These are phyloP conservation scores for Zostera marina DNA, from an alignment of 116 monocot genomes.

Conservation along the genomic window DNA sequence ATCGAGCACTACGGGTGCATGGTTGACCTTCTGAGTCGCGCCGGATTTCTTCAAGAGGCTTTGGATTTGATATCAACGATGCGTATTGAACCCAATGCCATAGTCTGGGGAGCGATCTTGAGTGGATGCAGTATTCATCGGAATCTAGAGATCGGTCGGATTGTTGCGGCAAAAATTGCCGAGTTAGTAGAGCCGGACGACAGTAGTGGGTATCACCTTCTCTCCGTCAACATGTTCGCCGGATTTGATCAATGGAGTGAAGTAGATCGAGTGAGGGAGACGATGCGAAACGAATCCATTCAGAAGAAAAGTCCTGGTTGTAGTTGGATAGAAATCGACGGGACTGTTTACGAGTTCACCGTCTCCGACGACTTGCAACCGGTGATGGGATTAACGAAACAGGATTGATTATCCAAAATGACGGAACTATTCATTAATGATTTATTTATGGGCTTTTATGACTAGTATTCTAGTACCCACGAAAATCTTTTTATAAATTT, in stretches of 20 bases:
- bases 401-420: too few species aligned
- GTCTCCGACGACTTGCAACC: too few species aligned
- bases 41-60: constrained; percentile 29
- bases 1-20: constrained; percentile 49
- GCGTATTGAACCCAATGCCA: constrained; percentile 16
- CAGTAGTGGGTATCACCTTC: constrained; percentile 20
- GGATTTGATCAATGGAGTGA: constrained; percentile 10
- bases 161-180: constrained; percentile 12
- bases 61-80: constrained; percentile 16
- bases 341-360: too few species aligned
- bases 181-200: constrained; percentile 8
- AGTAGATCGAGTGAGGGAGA: constrained; percentile 5
- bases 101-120: constrained; percentile 32
- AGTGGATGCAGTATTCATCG: constrained; percentile 19
- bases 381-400: too few species aligned
- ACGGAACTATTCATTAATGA: too few species aligned
- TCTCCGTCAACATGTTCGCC: constrained; percentile 22
- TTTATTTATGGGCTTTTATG: too few species aligned
- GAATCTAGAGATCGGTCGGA: constrained; percentile 13
- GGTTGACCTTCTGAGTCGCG: constrained; percentile 31
- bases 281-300: too few species aligned
- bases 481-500: too few species aligned
- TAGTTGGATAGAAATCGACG: too few species aligned
- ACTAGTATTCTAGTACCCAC: too few species aligned
- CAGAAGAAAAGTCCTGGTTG: too few species aligned